Evolutionary conservation across 495 filamentous ascomycete genomes (phyloP), one percentile per base, ranked within the genome.

Genomic region (Aspergillus carlsbadensis): DNA sequence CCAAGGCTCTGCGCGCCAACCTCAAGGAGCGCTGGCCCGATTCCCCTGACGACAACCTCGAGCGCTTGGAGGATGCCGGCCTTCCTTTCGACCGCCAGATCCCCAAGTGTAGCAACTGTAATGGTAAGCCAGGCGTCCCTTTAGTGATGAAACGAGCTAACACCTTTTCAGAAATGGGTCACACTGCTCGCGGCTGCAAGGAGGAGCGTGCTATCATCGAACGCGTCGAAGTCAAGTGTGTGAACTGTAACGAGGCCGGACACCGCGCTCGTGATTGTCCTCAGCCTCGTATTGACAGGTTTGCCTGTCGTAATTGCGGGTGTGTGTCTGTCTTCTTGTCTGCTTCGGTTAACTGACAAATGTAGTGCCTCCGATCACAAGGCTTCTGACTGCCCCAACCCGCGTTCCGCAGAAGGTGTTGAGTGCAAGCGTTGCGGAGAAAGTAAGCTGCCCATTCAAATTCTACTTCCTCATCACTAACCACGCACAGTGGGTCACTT

Each of bases 231-330:
- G 81, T 93, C 55, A 82, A 78, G 56, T 97, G 94, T 69, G 80
- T 74, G 66, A 92, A 93, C 70, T 98, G 93, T 65, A 66, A 71
- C 8, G 80, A 86, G 46, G 54, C 89, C 26, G 92, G 92, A 14
- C 92, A 96, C 59, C 81, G 81, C 20, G 59, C 76, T 31, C 90
- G 86, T 64, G 70, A 75, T 56, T 96, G 92, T 75, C 65, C 87
- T 60, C 81, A 88, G 56, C 68, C 77, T 52, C 57, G 71, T 71
- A 77, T 56, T 78, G 78, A 84, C 65, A 81, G 75, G 53, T 84
- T 79, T 57, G 84, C 82, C 15, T 97, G 92, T 76, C 86, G 85
- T 59, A 96, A 96, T 66, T 97, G 92, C 81, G 84, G 84, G 81
- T 85, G 78, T 51, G 81, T 77, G 24, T 13, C 29, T 45, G 10